Percentiles rank a stretch among this genome's conserved stretches.
These are phyloP conservation scores for Shiraia sp. DNA, from an alignment of 2,329 filamentous ascomycete genomes.

Conservation along the genomic window DNA sequence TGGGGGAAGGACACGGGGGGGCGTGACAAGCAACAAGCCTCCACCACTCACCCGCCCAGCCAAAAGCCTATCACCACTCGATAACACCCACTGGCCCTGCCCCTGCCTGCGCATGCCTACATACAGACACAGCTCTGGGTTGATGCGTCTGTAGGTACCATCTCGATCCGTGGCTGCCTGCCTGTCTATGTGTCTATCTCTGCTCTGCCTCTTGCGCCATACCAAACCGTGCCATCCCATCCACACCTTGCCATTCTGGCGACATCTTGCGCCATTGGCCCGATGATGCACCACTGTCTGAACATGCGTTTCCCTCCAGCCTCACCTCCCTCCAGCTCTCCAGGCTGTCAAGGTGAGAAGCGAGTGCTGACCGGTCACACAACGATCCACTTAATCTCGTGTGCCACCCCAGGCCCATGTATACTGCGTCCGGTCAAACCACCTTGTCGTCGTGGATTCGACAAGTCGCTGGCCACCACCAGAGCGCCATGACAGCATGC, in stretches of 20 bases:
- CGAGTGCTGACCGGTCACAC: constrained; percentile 31
- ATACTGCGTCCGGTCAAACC: constrained; percentile 29
- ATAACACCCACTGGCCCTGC: too few species aligned
- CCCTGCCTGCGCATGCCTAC: too few species aligned
- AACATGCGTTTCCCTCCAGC: constrained; percentile 14
- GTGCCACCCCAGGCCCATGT: too few species aligned
- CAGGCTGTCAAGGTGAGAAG: constrained; percentile 4
- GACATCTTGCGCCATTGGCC: neutral
- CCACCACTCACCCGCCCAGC: too few species aligned
- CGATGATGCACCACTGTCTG: constrained; percentile 18
- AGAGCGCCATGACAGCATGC: constrained; percentile 8
- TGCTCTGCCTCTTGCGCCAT: too few species aligned
- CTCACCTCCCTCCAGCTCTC: constrained; percentile 9
- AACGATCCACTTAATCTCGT: constrained; percentile 18
- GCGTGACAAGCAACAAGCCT: too few species aligned
- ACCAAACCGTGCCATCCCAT: neutral
- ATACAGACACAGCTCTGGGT: too few species aligned
- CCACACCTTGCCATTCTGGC: neutral
- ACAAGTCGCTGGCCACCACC: constrained; percentile 10
- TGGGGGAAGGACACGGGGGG: too few species aligned
- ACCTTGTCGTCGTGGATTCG: constrained; percentile 7
- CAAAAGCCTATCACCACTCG: too few species aligned
- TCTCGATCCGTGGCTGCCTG: too few species aligned
- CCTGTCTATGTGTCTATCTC: too few species aligned
- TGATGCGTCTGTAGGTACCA: too few species aligned